Percentiles rank a stretch among this genome's conserved stretches.
Conservation (phyloP, 2,329 filamentous ascomycete genomes). For the Cyclaneusma minus region DNA sequence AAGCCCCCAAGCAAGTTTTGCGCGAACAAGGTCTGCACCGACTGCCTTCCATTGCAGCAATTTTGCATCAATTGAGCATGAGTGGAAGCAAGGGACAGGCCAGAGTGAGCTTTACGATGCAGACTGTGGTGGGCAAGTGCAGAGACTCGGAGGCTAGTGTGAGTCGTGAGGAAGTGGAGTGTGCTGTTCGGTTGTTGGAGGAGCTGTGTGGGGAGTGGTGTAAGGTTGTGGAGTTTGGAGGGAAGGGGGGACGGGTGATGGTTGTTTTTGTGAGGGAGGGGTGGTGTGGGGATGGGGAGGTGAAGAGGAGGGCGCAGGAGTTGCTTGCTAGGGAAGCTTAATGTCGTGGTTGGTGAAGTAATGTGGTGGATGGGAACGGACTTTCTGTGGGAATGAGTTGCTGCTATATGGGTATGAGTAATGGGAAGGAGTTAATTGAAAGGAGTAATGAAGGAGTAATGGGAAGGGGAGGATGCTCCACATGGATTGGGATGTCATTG, state of each 20-base stretch:
- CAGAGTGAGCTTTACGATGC: slow-evolving; percentile 50
- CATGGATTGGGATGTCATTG: too few relatives aligned
- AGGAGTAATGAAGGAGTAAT: too few relatives aligned
- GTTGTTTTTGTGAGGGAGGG: slow-evolving; percentile 33
- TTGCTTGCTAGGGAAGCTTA: too few relatives aligned
- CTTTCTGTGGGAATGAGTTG: too few relatives aligned
- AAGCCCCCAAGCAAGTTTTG: slow-evolving; percentile 37
- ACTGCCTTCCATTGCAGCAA: slow-evolving; percentile 50
- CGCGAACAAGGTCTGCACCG: slow-evolving; percentile 51
- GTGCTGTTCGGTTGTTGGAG: too few relatives aligned
- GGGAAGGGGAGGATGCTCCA: too few relatives aligned
- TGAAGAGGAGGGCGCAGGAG: too few relatives aligned
- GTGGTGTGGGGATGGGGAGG: slow-evolving; percentile 28
- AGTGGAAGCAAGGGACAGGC: slow-evolving; percentile 32
- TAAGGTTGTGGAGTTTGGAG: slow-evolving; percentile 28
- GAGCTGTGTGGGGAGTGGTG: too few relatives aligned
- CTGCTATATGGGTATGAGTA: too few relatives aligned
- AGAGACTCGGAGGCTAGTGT: slow-evolving; percentile 43
- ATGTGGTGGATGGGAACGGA: too few relatives aligned
- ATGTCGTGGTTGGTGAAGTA: too few relatives aligned
- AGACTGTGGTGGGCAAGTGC: slow-evolving; percentile 45
- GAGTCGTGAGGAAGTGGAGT: slow-evolving; percentile 27
- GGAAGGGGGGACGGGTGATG: slow-evolving; percentile 32
- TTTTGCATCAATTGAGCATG: slow-evolving; percentile 50
- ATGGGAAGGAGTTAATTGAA: too few relatives aligned